Base-by-base conservation (phyloP, 169 alveolate genomes). In the Plasmodium billcollinsi region DNA sequence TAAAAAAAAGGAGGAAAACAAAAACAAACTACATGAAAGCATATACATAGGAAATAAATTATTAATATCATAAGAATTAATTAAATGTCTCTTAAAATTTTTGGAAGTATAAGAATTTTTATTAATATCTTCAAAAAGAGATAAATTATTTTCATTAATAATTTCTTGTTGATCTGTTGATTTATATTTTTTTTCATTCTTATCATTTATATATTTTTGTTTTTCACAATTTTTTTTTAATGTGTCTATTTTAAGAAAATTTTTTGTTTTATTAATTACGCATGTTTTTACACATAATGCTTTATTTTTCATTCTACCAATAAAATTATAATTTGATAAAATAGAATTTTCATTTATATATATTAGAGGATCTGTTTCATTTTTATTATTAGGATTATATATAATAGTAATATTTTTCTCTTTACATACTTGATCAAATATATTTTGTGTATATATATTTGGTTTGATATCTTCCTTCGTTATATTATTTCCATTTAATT, bases 11-110 rank as follows among this genome's bases (percentile, higher is more conserved):
- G 92, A 86, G 69, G 73, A 66, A 71, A 59, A 47, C 50, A 86
- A 65, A 66, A 86, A 86, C 62, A 86, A 52, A 50, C 92, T 86
- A 73, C 92, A 59, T n/a, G 92, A 86, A 58, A 86, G 73, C 88
- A 86, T 86, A 61, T 86, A 86, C 26, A 72, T 18, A n/a, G 92
- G 92, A 65, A 86, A 86, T 49, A 71, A 29, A 61, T 63, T 86
- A 86, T 86, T 86, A 20, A 86, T 86, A 20, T 86, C 92, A 24
- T 86, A 86, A 1, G 83, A 49, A 54, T 39, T 71, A 39, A 86
- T 71, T 43, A 21, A 71, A 47, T 72, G 71, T 72, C 62, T 71
- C n/a, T 63, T 39, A 39, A 47, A 18, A 15, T 70, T 24, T 39
- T 33, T 0, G 8, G 67, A 70, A 59, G 58, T 61, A 21, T 33